These are phyloP conservation scores for Fusarium sulawesiense DNA, from an alignment of 2,329 filamentous ascomycete genomes.

Conservation along the genomic window DNA sequence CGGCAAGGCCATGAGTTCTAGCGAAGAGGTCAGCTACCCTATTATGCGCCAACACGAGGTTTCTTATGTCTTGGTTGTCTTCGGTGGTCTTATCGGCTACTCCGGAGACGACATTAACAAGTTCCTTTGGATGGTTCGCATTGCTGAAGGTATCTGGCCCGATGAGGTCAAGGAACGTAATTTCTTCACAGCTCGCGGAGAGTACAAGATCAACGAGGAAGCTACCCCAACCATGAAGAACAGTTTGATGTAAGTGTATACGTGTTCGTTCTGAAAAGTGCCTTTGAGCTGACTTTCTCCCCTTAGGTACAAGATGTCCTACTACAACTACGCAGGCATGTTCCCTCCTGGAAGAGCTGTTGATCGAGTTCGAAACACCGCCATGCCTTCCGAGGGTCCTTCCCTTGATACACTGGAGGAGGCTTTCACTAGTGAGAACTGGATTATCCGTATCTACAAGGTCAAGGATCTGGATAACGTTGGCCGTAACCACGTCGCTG, in stretches of 20 bases:
- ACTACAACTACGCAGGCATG: constrained; percentile 94
- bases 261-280: neutral
- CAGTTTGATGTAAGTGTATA: constrained; percentile 88
- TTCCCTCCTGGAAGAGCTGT: constrained; percentile 92
- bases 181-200: constrained; percentile 93
- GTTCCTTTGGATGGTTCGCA: constrained; percentile 99
- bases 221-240: constrained; percentile 98
- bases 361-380: constrained; percentile 86
- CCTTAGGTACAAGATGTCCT: constrained; percentile 98
- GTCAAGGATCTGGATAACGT: constrained; percentile 99
- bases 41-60: constrained; percentile 99
- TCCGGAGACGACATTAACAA: constrained; percentile 99
- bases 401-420: constrained; percentile 91
- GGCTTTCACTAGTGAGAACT: constrained; percentile 99
- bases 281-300: constrained; percentile 24
- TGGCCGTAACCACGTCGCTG: constrained; percentile 83
- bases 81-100: constrained; percentile 94
- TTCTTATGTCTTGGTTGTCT: constrained; percentile 97
- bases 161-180: constrained; percentile 97
- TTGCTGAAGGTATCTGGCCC: constrained; percentile 99
- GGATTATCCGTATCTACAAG: constrained; percentile 99
- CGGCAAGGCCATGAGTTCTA: constrained; percentile 97
- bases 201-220: constrained; percentile 93
- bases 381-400: constrained; percentile 85
- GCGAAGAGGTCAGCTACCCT: constrained; percentile 97